Base-by-base conservation (phyloP, 2,329 filamentous ascomycete genomes). In the Colletotrichum cereale region DNA sequence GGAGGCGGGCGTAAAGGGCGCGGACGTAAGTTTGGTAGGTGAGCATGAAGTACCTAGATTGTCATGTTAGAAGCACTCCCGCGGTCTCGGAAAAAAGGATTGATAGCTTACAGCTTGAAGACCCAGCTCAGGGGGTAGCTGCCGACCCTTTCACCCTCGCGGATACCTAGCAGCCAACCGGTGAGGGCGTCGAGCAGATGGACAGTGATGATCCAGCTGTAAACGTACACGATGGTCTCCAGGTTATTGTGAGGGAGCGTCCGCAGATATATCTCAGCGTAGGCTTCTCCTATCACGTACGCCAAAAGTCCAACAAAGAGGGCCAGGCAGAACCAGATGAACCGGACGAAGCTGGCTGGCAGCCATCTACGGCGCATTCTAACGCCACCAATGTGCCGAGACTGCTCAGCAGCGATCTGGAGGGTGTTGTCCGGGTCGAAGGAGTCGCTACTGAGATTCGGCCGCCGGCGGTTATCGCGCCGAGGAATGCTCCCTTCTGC, bases 21-120 rank as follows among this genome's bases (percentile, higher is more conserved):
- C 90, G 89, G 16, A 92, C 90, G 80, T 92, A 92, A 5, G 90
- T 92, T 80, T 92, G 90, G 79, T 92, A 92, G 7, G 90, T 92
- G 62, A 92, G 81, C 84, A 89, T 89, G 78, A 91, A 92, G 79
- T 91, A 91, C 58, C 87, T 89, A 74, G 42, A 34, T 58, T 5
- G 12, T n/a, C 16, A 26, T 26, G 29, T 77, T 75, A 55, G 29
- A 42, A 7, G 8, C 26, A 16, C 14, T 40, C 36, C n/a, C 36
- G 40, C 16, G n/a, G 38, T 18, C 29, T 44, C 42, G 18, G 36
- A 50, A 24, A 60, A 24, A 47, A 21, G 8, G 44, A 8, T 47
- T 24, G 8, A 3, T 16, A 29, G 81, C 87, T 81, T 78, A 91
- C 87, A 92, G 84, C 78, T 92, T 92, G 76, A 92, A 92, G 52